Conservation (phyloP, 1,284 basidiomycete genomes). For the Takashimella tepidaria region DNA sequence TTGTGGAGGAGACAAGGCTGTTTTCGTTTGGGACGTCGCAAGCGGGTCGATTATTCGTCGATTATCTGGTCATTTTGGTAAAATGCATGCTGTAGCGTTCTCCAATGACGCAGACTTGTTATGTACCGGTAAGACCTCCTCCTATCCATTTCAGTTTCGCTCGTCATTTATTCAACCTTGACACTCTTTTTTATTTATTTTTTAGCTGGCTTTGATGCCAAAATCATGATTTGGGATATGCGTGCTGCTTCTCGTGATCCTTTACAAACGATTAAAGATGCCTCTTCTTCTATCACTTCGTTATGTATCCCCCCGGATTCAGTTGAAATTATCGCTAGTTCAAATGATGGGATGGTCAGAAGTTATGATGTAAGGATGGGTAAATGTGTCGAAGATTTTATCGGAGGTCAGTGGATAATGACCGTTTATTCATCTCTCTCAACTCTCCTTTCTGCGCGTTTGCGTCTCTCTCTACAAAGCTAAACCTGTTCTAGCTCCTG, state of each 20-base stretch:
- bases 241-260: conserved; percentile 72
- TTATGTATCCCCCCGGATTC: conserved; percentile 57
- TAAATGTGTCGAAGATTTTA: conserved; percentile 76
- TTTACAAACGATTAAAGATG: conserved; percentile 87
- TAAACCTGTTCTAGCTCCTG: conserved; percentile 55
- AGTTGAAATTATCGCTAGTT: conserved; percentile 69
- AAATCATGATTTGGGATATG: conserved; percentile 83
- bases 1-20: conserved; percentile 84
- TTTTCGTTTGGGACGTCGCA: conserved; percentile 94
- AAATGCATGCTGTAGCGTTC: conserved; percentile 85
- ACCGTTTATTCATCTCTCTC: not conserved
- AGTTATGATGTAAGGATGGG: conserved; percentile 93
- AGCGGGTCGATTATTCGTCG: conserved; percentile 74
- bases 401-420: conserved; percentile 79
- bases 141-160: not conserved
- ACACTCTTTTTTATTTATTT: no score
- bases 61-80: conserved; percentile 80
- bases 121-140: conserved; percentile 62
- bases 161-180: not conserved
- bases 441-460: no score
- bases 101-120: conserved; percentile 70
- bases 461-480: not conserved
- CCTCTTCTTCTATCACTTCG: conserved; percentile 81
- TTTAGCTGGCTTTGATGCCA: conserved; percentile 60
- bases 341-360: conserved; percentile 84